Base-by-base conservation (phyloP, 2,329 filamentous ascomycete genomes). In the Cadophora sp. region DNA sequence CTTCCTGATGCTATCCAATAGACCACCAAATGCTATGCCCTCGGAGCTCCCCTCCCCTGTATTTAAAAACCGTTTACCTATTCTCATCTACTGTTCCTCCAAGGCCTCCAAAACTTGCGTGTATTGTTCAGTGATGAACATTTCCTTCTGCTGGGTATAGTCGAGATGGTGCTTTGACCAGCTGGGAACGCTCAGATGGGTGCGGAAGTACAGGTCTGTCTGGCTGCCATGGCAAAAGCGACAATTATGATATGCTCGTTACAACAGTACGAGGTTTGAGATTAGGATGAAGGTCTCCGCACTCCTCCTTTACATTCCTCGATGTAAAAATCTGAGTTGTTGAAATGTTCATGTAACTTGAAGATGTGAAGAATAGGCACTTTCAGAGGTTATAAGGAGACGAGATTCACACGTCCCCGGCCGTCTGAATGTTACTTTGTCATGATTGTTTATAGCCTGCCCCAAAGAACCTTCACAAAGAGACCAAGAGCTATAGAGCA, bases 91-190 rank as follows among this genome's bases (percentile, higher is more conserved):
- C 56, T 61, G 60, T 14, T 66, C 50, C 29, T 66, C 59, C 40
- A 62, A 12, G 1, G 58, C 51, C 7, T 60, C 59, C 4, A 69
- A 53, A 11, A 66, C 63, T 9, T 64, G 22, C 1, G 59, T 53
- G 50, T 69, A 66, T 50, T 69, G 43, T 43, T 62, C 51, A 22
- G 66, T 53, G 26, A 66, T 11, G 27, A 59, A 64, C 24, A 63
- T 40, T 62, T 65, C 62, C 50, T 60, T 66, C 16, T 22, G n/a
- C 16, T 65, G 56, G 5, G 60, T 66, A 16, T 66, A 51, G 16
- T 53, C 19, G 19, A 61, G 19, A n/a, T 66, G 51, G 59, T 62
- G 63, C 22, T 51, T 24, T 27, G 27, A 9, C 50, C 50, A 62
- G 37, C 59, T n/a, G 2, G 22, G 43, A 16, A 24, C 26, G 14